Base-by-base conservation (phyloP, 23 red algal genomes). In the Agarophyton chilense region DNA sequence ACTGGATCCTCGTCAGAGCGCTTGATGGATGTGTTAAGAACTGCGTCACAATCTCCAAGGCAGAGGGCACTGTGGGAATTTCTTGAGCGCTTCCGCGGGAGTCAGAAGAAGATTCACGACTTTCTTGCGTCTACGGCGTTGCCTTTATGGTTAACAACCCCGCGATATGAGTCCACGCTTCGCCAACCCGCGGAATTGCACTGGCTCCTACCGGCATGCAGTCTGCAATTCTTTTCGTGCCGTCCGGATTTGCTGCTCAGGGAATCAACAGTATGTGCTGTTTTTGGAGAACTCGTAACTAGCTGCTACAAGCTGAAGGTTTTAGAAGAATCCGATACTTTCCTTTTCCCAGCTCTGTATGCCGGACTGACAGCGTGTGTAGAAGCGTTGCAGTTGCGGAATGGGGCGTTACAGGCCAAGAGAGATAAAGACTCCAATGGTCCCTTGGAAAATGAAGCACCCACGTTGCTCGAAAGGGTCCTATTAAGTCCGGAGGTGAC, bases 191-290 rank as follows among this genome's bases (percentile, higher is more conserved):
- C 67, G 21, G 63, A 67, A 21, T 53, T 89, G 26, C 85, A 89
- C 54, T 89, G 85, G 85, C 85, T 89, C 24, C 57, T 89, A 33
- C 71, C 85, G 6, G 70, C 85, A 32, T 89, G 71, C 32, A 89
- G 85, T 33, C 53, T 89, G 8, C 71, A 78, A 18, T 54, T 89
- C 50, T 89, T 89, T 62, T 77, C 85, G 17, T 61, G 40, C 32
- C 32, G 44, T 63, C 85, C 85, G 8, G 55, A 41, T 46, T 51
- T 55, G 46, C 31, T 89, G 35, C 43, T 89, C 16, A 39, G 74
- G 16, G 73, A 79, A 18, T 71, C 85, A 77, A 72, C 71, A 46
- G 67, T 89, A 10, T 89, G 52, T 21, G 50, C 28, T 32, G 68
- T 89, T 74, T 74, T 74, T 49, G 68, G 68, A 74, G 68, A 74